Conservation (phyloP, 2,329 filamentous ascomycete genomes). For the Leptographium procerum region DNA sequence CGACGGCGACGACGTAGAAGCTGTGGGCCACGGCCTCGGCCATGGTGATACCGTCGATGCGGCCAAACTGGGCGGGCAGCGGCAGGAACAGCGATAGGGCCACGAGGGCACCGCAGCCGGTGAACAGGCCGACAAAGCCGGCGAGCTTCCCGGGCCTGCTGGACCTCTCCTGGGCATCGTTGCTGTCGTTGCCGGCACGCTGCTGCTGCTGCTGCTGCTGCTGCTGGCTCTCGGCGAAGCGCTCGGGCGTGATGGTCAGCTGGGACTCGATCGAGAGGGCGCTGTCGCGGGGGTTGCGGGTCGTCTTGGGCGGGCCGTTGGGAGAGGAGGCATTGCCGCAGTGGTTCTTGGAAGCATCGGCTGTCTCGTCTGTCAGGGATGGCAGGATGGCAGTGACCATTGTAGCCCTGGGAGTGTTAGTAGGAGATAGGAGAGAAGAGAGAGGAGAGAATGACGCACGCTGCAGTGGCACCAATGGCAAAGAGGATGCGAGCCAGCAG, state of each 20-base stretch:
- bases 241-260: slow-evolving; percentile 60
- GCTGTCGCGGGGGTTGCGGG: slow-evolving; percentile 39
- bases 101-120: slow-evolving; percentile 80
- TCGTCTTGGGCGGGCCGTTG: slow-evolving; percentile 20
- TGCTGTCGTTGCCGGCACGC: slow-evolving; percentile 13
- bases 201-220: background rate
- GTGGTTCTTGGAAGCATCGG: slow-evolving; percentile 12
- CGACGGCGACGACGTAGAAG: slow-evolving; percentile 72
- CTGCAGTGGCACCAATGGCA: slow-evolving; percentile 81
- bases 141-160: slow-evolving; percentile 55
- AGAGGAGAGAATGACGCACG: slow-evolving; percentile 36
- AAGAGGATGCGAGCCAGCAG: slow-evolving; percentile 77
- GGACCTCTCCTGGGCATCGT: slow-evolving; percentile 5
- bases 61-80: slow-evolving; percentile 67
- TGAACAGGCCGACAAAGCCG: slow-evolving; percentile 84
- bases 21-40: slow-evolving; percentile 67
- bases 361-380: slow-evolving; percentile 45
- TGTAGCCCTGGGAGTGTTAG: slow-evolving; percentile 44
- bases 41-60: slow-evolving; percentile 58
- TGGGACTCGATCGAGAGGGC: slow-evolving; percentile 62
- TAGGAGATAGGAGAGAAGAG: background rate
- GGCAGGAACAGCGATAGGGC: slow-evolving; percentile 76
- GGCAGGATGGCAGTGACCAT: slow-evolving; percentile 97
- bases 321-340: background rate
- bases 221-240: slow-evolving; percentile 25